Base-by-base conservation (phyloP, 139 green algal species). In the Chlorella vulgaris region DNA sequence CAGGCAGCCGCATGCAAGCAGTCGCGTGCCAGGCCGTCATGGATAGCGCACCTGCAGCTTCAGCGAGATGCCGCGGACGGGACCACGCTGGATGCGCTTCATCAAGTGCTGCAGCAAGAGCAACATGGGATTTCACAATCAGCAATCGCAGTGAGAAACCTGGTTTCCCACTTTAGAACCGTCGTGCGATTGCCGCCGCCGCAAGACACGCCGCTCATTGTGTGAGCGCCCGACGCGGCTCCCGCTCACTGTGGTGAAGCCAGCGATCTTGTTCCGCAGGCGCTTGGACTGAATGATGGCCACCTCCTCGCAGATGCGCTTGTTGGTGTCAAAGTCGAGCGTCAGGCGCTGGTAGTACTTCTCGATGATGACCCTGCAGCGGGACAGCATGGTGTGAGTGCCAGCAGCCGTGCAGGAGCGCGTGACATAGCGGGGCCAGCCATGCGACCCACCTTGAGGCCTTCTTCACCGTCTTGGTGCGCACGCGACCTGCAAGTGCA, bases 381-480 rank as follows among this genome's bases (percentile, higher is more conserved):
- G n/a, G 22, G 22, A 65, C 22, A 31, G 8, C 55, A 31, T 28
- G 55, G 8, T 29, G 22, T 65, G 18, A 65, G 55, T 5, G 5
- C 55, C 55, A n/a, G n/a, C n/a, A n/a, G n/a, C n/a, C n/a, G n/a
- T n/a, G n/a, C n/a, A n/a, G n/a, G n/a, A n/a, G n/a, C n/a, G n/a
- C n/a, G n/a, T n/a, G n/a, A n/a, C n/a, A n/a, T 65, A 21, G 18
- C 55, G 22, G 5, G 18, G 18, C 55, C 15, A 31, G 55, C 69
- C n/a, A n/a, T n/a, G n/a, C n/a, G n/a, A n/a, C n/a, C 13, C 69
- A 76, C 69, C 76, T 62, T 42, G 76, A 82, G 60, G 96, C 96
- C 90, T 97, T 98, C 93, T 99, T 99, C 61, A 99, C 95, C 65
- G 97, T 99, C 92, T 99, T 99, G 62, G 97, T 99, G 61, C 97